Conservation (phyloP, 192 early-diverging fungal genomes). For the Backusella liffmaniae region DNA sequence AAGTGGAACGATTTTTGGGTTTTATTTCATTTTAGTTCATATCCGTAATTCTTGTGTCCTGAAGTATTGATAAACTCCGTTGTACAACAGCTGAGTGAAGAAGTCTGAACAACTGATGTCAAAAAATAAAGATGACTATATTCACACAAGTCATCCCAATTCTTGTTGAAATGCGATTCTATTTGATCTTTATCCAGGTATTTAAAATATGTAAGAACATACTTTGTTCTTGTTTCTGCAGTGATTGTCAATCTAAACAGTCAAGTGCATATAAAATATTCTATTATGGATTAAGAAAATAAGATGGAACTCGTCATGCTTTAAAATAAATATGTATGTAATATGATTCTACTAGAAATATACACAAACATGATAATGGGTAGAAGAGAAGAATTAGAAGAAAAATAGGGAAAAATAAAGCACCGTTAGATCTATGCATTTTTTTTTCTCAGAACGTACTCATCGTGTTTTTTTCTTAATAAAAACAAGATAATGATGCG, state of each 20-base stretch:
- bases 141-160: not conserved
- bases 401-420: not conserved
- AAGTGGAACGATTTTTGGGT: conserved; percentile 3
- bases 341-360: not conserved
- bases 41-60: not conserved
- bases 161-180: not conserved
- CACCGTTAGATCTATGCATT: not conserved
- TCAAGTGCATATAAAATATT: not conserved
- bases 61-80: not conserved
- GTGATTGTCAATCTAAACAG: not conserved
- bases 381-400: not conserved
- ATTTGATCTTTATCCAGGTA: not conserved
- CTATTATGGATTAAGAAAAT: not conserved
- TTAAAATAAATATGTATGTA: not conserved
- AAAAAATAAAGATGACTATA: not conserved
- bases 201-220: not conserved
- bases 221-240: not conserved
- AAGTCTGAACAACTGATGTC: not conserved
- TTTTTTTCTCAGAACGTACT: not conserved
- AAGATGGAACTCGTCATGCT: not conserved
- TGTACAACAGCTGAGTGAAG: not conserved
- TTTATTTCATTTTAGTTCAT: not conserved
- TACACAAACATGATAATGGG: not conserved
- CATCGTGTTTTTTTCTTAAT: not conserved
- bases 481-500: not conserved